Evolutionary conservation across 23 red algal genomes (phyloP), one percentile per base, ranked within the genome.

Genomic region (Gracilaria caudata): DNA sequence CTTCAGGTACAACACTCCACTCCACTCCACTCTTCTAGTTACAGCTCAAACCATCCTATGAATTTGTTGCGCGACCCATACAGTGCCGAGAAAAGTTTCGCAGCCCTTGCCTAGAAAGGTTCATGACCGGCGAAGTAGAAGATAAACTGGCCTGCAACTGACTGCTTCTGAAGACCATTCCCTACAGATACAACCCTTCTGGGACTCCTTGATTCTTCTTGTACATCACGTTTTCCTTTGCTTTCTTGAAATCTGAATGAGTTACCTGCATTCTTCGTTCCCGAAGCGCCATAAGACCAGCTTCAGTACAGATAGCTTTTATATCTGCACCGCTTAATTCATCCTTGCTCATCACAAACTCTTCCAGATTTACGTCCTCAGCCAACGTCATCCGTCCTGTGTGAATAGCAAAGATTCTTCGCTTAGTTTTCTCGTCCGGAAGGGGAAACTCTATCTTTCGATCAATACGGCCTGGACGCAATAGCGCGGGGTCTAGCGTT

Each of bases 401-500:
- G 73, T 99, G 97, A 54, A 99, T 99, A 23, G 61, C 68, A 78
- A 99, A 99, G 78, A 99, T 99, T 64, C 94, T 66, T 34, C 97
- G 89, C 79, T 94, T 94, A 0, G 97, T 99, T 84, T 99, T 99
- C 59, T 99, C 97, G 73, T 99, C 97, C 30, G 97, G 97, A 29
- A 99, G 88, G 7, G 97, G 97, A 68, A 99, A 99, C 64, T 99
- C 97, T 78, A 99, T 99, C 78, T 99, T 99, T 54, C 97, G 93
- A 86, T 99, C 97, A 37, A 99, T 94, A 33, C 97, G 91, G 53
- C 97, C 97, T 17, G 97, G 97, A 54, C 97, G 97, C 41, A 99
- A 86, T 34, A 99, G 66, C 24, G 97, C 97, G 14, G 97, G 97
- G 65, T 99, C 97, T 34, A 99, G 60, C n/a, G 92, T 90, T 53